phyloP scores from a whole-genome alignment of 768 basidiomycete genomes.

The Strobilomyces dryophilus region DNA sequence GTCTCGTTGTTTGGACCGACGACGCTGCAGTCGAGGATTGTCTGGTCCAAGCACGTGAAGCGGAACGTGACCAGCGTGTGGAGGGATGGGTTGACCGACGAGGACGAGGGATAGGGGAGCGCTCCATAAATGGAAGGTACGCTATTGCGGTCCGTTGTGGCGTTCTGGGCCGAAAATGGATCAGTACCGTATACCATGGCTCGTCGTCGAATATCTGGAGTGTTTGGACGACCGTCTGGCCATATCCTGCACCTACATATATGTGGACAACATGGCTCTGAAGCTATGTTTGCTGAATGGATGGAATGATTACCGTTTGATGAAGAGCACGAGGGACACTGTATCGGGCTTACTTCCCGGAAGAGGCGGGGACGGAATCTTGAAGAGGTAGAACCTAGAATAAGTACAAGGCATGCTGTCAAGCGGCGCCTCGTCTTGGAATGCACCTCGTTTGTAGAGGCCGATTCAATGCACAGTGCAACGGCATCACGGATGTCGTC shows the following conservation, averaged over 20 bases:
- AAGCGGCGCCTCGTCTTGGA: not conserved
- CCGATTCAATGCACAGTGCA: constrained; percentile 5
- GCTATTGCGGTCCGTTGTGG: constrained; percentile 5
- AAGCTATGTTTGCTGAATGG: constrained; percentile 17
- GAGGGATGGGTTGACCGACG: constrained; percentile 24
- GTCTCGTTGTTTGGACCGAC: constrained; percentile 47
- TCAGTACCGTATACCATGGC: constrained; percentile 24
- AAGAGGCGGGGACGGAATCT: not conserved
- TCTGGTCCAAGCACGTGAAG: constrained; percentile 49
- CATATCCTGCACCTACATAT: constrained; percentile 8
- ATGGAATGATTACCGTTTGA: constrained; percentile 1
- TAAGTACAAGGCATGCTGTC: not conserved
- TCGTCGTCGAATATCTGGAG: not conserved
- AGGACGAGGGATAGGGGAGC: constrained; percentile 47
- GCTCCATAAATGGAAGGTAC: constrained; percentile 59
- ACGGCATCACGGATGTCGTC: not conserved
- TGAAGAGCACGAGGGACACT: not conserved
- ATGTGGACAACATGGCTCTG: not conserved
- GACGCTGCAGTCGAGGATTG: constrained; percentile 52
- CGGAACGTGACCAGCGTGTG: constrained; percentile 39
- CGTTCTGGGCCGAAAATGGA: constrained; percentile 28
- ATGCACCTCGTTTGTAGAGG: not conserved
- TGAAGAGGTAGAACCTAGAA: not conserved
- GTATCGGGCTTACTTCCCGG: not conserved
- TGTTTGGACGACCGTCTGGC: not conserved